phyloP scores from a whole-genome alignment of 345 rosid species.

The Citrus inodora region DNA sequence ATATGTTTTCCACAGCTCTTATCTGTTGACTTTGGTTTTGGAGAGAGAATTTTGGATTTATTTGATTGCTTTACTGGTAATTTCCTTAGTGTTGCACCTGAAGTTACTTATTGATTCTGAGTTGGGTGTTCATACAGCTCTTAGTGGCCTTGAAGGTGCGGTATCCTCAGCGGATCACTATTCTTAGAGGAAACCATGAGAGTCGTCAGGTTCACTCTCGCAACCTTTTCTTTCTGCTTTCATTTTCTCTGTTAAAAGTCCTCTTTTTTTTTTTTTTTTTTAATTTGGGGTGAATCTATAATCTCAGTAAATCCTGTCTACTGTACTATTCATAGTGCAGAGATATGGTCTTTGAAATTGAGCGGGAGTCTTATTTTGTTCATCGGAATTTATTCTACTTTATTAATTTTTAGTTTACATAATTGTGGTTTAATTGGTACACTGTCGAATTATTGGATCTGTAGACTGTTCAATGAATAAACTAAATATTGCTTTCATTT shows the following conservation, averaged over 20 bases:
- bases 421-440: neutral
- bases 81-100: neutral
- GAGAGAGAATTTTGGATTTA: neutral
- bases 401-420: neutral
- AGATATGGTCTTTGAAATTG: neutral
- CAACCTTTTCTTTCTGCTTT: neutral
- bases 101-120: slow-evolving; percentile 4
- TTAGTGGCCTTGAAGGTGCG: slow-evolving; percentile 81
- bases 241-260: slow-evolving; percentile 1
- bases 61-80: neutral
- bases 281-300: neutral
- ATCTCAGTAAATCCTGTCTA: neutral
- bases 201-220: slow-evolving; percentile 68
- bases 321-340: neutral
- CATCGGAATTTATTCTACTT: neutral
- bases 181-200: slow-evolving; percentile 88
- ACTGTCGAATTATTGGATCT: slow-evolving; percentile 1
- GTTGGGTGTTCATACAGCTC: slow-evolving; percentile 42
- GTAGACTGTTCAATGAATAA: neutral
- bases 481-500: slow-evolving; percentile 26
- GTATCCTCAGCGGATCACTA: slow-evolving; percentile 72
- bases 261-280: neutral
- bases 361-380: neutral
- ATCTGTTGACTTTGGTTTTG: neutral
- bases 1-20: neutral